A percentile compares a stretch with the other conserved stretches of the same genome.
Conservation (phyloP, 495 filamentous ascomycete genomes). For the Annulohypoxylon stygium region DNA sequence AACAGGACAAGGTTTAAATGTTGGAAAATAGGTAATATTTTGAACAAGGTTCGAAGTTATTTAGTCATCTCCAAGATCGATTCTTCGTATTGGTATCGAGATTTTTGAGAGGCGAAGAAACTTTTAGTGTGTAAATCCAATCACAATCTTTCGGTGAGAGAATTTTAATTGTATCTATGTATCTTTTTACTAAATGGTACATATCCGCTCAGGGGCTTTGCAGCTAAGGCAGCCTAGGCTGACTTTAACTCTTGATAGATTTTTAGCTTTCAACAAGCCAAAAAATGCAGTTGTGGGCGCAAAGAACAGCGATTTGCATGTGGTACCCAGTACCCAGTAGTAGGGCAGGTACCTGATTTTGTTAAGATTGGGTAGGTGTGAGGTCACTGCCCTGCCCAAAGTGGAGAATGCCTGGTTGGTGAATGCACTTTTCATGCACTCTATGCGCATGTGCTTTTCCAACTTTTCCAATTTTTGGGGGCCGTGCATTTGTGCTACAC, state of each 20-base stretch:
- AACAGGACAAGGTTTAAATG: neutral
- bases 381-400: constrained; percentile 45
- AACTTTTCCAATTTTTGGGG: constrained; percentile 8
- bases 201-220: neutral
- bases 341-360: constrained; percentile 44
- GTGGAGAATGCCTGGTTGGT: constrained; percentile 28
- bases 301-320: constrained; percentile 27
- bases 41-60: constrained; percentile 1
- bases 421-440: constrained; percentile 8
- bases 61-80: constrained; percentile 9
- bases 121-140: constrained; percentile 13
- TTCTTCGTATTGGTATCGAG: neutral
- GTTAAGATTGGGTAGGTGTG: constrained; percentile 43
- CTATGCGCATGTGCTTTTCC: constrained; percentile 13
- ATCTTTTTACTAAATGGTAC: constrained; percentile 9
- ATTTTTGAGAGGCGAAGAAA: constrained; percentile 7
- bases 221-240: neutral
- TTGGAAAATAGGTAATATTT: neutral
- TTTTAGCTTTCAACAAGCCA: constrained; percentile 15
- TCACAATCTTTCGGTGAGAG: constrained; percentile 32
- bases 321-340: constrained; percentile 35
- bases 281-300: constrained; percentile 15
- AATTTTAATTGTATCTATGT: constrained; percentile 11
- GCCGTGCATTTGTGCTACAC: neutral
- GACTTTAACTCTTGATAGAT: neutral